A percentile compares a stretch with the other conserved stretches of the same genome.
These are phyloP conservation scores for Colletotrichum tanaceti DNA, from an alignment of 2,329 filamentous ascomycete genomes.

Conservation along the genomic window DNA sequence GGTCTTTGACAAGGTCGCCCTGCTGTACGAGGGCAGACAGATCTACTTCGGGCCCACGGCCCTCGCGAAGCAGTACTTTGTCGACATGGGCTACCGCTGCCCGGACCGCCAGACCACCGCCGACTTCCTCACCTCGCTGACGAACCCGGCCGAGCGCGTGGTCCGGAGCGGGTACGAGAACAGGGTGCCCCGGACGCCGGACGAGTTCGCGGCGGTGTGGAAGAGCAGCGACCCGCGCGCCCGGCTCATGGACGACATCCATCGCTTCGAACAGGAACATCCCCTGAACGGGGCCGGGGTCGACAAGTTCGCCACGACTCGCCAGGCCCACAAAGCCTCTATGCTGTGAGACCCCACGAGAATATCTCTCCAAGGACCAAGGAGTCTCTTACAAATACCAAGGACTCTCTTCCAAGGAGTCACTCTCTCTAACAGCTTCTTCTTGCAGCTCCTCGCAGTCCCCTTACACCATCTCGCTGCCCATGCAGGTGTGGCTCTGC, in stretches of 20 bases:
- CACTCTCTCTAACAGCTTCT: constrained; percentile 1
- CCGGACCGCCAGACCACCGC: background rate
- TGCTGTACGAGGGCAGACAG: background rate
- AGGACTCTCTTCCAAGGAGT: too few species aligned
- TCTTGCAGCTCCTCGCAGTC: constrained; percentile 43
- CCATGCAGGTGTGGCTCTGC: constrained; percentile 67
- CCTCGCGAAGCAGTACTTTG: constrained; percentile 57
- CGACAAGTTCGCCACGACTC: constrained; percentile 21
- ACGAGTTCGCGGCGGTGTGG: constrained; percentile 57
- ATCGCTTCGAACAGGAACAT: constrained; percentile 26
- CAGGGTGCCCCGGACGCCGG: constrained; percentile 66
- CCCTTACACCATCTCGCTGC: constrained; percentile 72
- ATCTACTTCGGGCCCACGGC: background rate
- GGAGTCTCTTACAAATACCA: too few species aligned
- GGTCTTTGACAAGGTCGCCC: background rate
- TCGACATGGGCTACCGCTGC: constrained; percentile 64
- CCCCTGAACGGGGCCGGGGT: constrained; percentile 24
- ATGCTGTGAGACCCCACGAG: too few species aligned
- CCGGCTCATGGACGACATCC: constrained; percentile 18
- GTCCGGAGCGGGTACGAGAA: constrained; percentile 67
- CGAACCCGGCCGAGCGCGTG: constrained; percentile 50
- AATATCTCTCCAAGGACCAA: too few species aligned
- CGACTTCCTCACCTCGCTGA: background rate
- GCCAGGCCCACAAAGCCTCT: constrained; percentile 58
- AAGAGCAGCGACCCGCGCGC: constrained; percentile 28